phyloP scores from a whole-genome alignment of 352 stramenopile genomes.

The Phytophthora ohioensis region DNA sequence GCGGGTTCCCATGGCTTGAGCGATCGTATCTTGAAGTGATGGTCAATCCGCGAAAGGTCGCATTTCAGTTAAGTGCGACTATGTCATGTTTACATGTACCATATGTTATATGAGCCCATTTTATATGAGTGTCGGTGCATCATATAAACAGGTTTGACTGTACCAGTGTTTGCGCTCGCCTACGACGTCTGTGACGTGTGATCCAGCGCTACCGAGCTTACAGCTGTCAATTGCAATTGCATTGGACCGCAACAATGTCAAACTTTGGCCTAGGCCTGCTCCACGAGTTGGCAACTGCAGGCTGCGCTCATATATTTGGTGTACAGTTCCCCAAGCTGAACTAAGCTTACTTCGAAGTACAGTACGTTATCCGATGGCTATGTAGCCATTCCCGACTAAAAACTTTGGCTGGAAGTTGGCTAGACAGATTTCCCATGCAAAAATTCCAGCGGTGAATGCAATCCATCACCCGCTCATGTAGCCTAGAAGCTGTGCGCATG shows the following conservation, averaged over 20 bases:
- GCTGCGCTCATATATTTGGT: not conserved
- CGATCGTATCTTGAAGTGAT: constrained; percentile 18
- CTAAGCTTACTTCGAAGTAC: not conserved
- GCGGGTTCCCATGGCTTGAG: constrained; percentile 26
- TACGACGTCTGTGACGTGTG: no score
- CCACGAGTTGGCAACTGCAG: no score
- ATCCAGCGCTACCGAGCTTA: no score
- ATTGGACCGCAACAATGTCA: no score
- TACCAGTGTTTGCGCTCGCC: not conserved
- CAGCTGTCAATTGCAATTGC: no score
- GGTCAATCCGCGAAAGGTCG: constrained; percentile 19
- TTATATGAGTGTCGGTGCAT: no score
- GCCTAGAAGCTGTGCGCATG: constrained; percentile 29
- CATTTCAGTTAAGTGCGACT: constrained; percentile 17
- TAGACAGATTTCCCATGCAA: constrained; percentile 6
- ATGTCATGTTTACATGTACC: constrained; percentile 1
- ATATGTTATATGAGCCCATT: no score
- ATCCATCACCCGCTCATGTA: constrained; percentile 20
- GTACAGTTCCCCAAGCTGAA: not conserved
- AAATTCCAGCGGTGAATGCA: not conserved
- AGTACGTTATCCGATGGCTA: not conserved
- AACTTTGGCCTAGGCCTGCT: no score
- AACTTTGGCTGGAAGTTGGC: not conserved
- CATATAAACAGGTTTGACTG: not conserved
- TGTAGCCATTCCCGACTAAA: constrained; percentile 14